phyloP scores from a whole-genome alignment of 2,329 filamentous ascomycete genomes.

The Ramularia endophylla region DNA sequence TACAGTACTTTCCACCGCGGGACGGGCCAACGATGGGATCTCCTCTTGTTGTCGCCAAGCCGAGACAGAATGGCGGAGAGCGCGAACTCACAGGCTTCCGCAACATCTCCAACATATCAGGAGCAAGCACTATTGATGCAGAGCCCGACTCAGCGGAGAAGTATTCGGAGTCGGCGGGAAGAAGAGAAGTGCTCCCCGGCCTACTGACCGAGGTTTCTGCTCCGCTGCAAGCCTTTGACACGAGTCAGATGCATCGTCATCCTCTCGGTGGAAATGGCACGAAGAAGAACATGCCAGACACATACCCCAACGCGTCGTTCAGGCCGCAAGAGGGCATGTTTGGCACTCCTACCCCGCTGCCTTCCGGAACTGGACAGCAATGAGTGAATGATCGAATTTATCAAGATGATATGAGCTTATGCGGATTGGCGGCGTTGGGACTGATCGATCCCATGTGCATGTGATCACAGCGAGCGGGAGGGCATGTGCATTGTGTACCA shows the following conservation, averaged over 20 bases:
- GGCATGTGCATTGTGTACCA: too few species aligned
- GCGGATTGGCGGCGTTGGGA: too few species aligned
- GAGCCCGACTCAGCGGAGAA: conserved; percentile 22
- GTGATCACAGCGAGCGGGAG: too few species aligned
- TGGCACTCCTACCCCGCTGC: conserved; percentile 19
- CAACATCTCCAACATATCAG: conserved; percentile 33
- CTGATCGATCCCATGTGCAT: too few species aligned
- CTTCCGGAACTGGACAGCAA: neutral
- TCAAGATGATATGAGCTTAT: too few species aligned
- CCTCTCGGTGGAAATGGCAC: conserved; percentile 11
- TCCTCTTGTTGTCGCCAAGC: conserved; percentile 24
- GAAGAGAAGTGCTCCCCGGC: conserved; percentile 9
- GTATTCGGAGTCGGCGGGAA: conserved; percentile 7
- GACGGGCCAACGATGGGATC: conserved; percentile 12
- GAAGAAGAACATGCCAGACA: conserved; percentile 13
- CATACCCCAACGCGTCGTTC: conserved; percentile 20
- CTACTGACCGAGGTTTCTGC: conserved; percentile 17
- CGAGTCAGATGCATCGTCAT: conserved; percentile 23
- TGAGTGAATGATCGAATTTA: neutral
- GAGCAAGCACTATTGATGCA: conserved; percentile 33
- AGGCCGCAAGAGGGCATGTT: conserved; percentile 23
- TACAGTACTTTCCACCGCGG: conserved; percentile 5
- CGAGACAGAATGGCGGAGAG: conserved; percentile 20
- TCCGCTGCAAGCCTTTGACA: conserved; percentile 22
- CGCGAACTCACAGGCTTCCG: conserved; percentile 28